phyloP scores from a whole-genome alignment of 768 basidiomycete species.

The Lentinula aciculospora region DNA sequence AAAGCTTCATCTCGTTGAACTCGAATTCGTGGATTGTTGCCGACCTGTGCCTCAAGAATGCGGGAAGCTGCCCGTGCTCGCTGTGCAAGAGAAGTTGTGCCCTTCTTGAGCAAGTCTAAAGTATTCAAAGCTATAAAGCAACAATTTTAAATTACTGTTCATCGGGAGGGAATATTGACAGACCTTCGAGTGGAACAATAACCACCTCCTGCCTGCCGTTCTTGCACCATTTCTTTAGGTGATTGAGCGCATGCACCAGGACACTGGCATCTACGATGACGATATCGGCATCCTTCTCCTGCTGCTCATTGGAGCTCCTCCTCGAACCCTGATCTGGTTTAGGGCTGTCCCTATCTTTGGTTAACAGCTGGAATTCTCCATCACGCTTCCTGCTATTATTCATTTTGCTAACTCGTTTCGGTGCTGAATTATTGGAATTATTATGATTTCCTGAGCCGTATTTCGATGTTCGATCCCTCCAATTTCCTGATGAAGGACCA shows the following conservation, averaged over 20 bases:
- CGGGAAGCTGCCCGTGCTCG: conserved; percentile 85
- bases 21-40: conserved; percentile 72
- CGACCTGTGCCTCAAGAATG: conserved; percentile 83
- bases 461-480: conserved; percentile 5
- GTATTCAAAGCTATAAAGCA: conserved; percentile 71
- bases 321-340: conserved; percentile 14
- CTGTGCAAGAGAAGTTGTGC: conserved; percentile 69
- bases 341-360: conserved; percentile 10
- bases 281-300: conserved; percentile 62
- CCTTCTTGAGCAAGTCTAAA: conserved; percentile 90
- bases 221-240: conserved; percentile 79
- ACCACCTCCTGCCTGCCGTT: conserved; percentile 74
- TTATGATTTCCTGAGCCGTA: not conserved
- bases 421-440: not conserved
- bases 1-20: conserved; percentile 82
- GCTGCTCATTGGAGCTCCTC: conserved; percentile 23
- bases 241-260: conserved; percentile 68
- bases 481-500: conserved; percentile 50
- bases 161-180: conserved; percentile 15
- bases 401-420: conserved; percentile 14
- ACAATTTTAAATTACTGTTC: not conserved
- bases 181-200: conserved; percentile 87
- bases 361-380: not conserved
- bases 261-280: conserved; percentile 81
- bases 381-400: conserved; percentile 2